These are phyloP conservation scores for Dendrobium nobile DNA, from an alignment of 106 monocot genomes.

Conservation along the genomic window DNA sequence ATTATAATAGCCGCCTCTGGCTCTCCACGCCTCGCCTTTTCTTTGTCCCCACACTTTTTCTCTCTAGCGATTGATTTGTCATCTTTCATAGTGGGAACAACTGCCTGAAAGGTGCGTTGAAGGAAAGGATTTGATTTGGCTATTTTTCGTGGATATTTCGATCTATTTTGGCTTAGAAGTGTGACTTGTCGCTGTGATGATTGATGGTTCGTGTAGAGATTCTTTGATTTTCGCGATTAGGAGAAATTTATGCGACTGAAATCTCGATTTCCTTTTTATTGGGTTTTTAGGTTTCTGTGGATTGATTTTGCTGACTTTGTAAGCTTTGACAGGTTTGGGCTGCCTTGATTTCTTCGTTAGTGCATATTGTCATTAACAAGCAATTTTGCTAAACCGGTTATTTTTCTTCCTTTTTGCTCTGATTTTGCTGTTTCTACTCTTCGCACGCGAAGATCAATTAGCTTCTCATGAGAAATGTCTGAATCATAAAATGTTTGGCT, in stretches of 20 bases:
- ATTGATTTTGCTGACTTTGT: not conserved
- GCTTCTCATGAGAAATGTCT: no score
- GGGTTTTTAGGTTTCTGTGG: not conserved
- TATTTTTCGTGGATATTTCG: not conserved
- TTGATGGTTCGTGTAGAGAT: not conserved
- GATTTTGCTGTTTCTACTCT: no score
- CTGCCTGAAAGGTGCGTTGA: not conserved
- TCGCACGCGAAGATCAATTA: no score
- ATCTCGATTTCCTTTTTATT: not conserved
- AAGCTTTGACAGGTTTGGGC: not conserved
- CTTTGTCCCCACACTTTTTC: not conserved
- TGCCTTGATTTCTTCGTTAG: not conserved
- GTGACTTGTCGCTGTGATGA: not conserved
- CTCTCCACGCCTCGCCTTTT: not conserved
- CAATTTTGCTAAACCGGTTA: no score
- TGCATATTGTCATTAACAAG: not conserved
- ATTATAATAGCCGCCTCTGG: no score
- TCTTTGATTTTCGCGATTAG: not conserved
- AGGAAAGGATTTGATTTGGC: no score
- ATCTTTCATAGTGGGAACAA: not conserved
- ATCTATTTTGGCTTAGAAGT: not conserved
- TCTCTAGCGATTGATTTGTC: not conserved
- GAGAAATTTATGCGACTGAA: not conserved
- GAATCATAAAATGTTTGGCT: no score
- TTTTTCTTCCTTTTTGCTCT: no score